phyloP scores from a whole-genome alignment of 192 early-diverging fungal genomes.

The Coemansia sp. region DNA sequence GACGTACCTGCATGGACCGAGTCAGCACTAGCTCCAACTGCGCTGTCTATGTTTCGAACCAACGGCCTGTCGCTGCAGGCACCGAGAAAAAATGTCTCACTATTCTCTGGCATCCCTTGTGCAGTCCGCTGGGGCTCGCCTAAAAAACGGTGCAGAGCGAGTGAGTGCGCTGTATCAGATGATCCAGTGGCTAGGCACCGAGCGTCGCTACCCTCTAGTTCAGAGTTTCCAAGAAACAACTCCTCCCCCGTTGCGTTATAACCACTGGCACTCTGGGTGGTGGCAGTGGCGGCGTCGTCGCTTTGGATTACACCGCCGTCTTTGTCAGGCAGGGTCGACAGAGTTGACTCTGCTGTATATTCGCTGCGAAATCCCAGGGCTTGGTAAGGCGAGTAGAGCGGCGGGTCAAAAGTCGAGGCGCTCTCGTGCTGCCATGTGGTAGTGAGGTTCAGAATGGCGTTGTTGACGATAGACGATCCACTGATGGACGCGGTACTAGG shows the following conservation, averaged over 20 bases:
- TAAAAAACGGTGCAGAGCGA: conserved; percentile 31
- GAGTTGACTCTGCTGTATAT: neutral
- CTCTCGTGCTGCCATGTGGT: conserved; percentile 21
- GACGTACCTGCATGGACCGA: neutral
- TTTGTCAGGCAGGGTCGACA: neutral
- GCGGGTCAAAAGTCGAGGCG: conserved; percentile 1
- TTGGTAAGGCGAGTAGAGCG: conserved; percentile 16
- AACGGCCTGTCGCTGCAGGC: neutral
- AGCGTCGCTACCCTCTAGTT: neutral
- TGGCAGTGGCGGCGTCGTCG: neutral
- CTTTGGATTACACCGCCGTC: neutral
- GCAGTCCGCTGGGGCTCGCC: conserved; percentile 22
- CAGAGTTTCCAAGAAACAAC: neutral
- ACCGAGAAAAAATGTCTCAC: neutral
- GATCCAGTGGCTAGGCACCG: neutral
- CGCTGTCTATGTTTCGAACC: neutral
- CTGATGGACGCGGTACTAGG: conserved; percentile 4
- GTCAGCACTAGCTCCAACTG: neutral
- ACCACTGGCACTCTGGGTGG: neutral
- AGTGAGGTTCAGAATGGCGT: conserved; percentile 40
- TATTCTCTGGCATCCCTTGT: conserved; percentile 15
- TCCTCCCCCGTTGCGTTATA: neutral
- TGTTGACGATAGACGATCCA: conserved; percentile 37
- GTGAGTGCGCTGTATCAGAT: neutral
- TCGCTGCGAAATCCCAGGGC: conserved; percentile 13